Evolutionary conservation across 257 asterid species (phyloP), one percentile per base, ranked within the genome.

Genomic region (Petunia secreta): DNA sequence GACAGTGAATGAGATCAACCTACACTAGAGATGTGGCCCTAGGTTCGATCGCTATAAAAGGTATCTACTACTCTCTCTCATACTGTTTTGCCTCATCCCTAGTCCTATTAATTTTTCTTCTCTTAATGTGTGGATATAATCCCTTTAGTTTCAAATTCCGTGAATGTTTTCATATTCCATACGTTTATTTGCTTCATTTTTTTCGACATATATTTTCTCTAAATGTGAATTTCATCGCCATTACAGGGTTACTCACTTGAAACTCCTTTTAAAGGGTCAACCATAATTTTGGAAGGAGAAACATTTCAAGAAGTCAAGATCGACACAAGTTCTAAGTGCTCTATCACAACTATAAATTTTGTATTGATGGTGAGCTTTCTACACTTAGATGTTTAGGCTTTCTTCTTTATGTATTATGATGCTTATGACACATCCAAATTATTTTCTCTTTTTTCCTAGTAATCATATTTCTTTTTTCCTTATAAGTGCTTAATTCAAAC

Each of bases 1-100:
- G 80, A 91, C 91, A 95, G 99, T 54, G 98, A 95, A 84, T 95
- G 99, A 98, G 99, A 93, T 91, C 98, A 95, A 84, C 99, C 99
- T 11, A 97, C 94, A 85, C 80, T 76, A 69, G 96, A 89, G 86
- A 95, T 93, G 97, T 85, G 87, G 81, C 98, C 97, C 55, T 85
- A 8, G 97, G 95, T 77, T 93, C 99, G 52, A 58, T 93, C 57
- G 83, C 91, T 50, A 77, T 93, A 80, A 95, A 25, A 93, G 98
- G 98, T 95, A 83, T 69, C 76, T 66, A 39, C 63, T 71, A 41
- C 54, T 80, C 41, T 50, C 71, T 79, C 73, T 78, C 9, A 6
- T 80, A 37, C 75, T 55, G 38, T 68, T 78, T 69, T 48, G 43
- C 34, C 15, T 13, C 15, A 10, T 36, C 8, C 37, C n/a, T 44